Percentiles rank a stretch among this genome's conserved stretches.
phyloP scores from a whole-genome alignment of 2,329 filamentous ascomycete species.

The Thielaviopsis musarum region DNA sequence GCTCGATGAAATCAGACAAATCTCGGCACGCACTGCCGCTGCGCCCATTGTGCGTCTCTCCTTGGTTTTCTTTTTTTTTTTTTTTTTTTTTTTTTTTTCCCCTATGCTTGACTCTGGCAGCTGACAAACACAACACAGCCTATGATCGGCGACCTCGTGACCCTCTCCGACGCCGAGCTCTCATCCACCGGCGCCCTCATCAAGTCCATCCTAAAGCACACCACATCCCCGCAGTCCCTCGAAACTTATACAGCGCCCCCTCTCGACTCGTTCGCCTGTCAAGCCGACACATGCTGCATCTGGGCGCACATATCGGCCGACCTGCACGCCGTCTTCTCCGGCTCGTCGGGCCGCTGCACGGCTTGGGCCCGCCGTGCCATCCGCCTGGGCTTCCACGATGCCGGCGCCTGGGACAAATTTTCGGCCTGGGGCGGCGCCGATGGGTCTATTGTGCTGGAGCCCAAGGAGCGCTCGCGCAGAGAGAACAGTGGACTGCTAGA shows the following conservation, averaged over 20 bases:
- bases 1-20: background rate
- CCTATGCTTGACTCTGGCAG: background rate
- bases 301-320: constrained; percentile 28
- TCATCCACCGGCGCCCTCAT: constrained; percentile 22
- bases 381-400: constrained; percentile 32
- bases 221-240: constrained; percentile 16
- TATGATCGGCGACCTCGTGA: constrained; percentile 25
- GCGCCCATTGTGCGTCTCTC: background rate
- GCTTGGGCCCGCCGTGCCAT: constrained; percentile 27
- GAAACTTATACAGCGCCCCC: constrained; percentile 15
- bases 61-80: no score
- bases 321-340: constrained; percentile 22
- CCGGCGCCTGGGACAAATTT: constrained; percentile 26
- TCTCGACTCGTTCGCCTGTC: constrained; percentile 18
- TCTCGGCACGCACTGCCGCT: background rate
- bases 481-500: constrained; percentile 32
- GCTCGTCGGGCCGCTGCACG: constrained; percentile 25
- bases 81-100: background rate
- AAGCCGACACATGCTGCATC: constrained; percentile 26
- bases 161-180: constrained; percentile 18
- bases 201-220: constrained; percentile 21
- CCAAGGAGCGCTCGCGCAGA: constrained; percentile 21
- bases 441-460: constrained; percentile 25
- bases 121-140: constrained; percentile 9
- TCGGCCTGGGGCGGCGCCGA: constrained; percentile 28